phyloP scores from a whole-genome alignment of 129 eudicot genomes.

The Chrysanthemum lavandulifolium region DNA sequence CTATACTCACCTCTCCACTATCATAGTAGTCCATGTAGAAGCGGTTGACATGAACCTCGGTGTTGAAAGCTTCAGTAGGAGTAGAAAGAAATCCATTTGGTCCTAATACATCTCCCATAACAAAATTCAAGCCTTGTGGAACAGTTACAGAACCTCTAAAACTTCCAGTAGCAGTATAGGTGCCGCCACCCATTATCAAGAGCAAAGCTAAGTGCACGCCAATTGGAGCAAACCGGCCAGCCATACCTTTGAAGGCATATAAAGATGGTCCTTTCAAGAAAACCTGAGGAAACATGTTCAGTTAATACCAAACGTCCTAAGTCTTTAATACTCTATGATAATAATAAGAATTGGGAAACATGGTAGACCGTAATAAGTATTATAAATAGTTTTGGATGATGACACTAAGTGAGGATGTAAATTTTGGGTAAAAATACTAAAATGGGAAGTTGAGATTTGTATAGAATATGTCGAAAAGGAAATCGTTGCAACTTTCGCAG shows the following conservation, averaged over 20 bases:
- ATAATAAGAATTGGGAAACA: background rate
- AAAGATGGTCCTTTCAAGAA: slow-evolving; percentile 83
- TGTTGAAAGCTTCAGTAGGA: slow-evolving; percentile 80
- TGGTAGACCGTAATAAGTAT: slow-evolving; percentile 1
- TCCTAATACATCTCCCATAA: slow-evolving; percentile 82
- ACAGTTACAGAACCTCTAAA: slow-evolving; percentile 88
- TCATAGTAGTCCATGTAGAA: slow-evolving; percentile 91
- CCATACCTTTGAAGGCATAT: slow-evolving; percentile 93
- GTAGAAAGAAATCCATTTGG: slow-evolving; percentile 83
- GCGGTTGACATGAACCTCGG: slow-evolving; percentile 91
- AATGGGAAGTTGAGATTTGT: background rate
- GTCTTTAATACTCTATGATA: background rate
- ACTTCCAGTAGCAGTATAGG: slow-evolving; percentile 87
- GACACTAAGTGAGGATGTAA: background rate
- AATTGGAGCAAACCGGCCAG: slow-evolving; percentile 94
- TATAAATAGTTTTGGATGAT: background rate
- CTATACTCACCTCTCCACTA: slow-evolving; percentile 82
- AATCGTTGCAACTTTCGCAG: background rate
- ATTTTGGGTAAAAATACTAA: background rate
- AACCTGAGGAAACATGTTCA: slow-evolving; percentile 42
- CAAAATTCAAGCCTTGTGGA: slow-evolving; percentile 94
- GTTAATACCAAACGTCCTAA: background rate
- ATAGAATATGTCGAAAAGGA: background rate
- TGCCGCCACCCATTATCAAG: slow-evolving; percentile 89
- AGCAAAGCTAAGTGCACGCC: slow-evolving; percentile 94